Conservation (phyloP, 345 rosid species). For the Sisymbrium altissimum region DNA sequence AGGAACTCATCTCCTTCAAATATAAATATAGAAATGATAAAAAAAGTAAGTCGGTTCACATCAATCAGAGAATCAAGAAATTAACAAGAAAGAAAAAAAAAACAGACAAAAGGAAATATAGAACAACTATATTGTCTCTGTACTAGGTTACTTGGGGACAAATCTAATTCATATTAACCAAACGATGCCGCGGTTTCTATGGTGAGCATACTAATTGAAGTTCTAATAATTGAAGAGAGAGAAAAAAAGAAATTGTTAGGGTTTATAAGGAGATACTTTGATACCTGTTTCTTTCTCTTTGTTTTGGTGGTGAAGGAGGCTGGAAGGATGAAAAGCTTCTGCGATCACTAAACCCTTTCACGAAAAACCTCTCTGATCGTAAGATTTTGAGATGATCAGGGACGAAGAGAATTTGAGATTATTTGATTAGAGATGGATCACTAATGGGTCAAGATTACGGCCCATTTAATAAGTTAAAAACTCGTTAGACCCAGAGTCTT, state of each 20-base stretch:
- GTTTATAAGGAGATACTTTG: neutral
- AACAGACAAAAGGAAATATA: neutral
- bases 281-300: neutral
- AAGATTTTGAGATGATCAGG: neutral
- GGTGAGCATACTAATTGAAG: neutral
- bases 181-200: neutral
- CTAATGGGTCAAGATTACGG: conserved; percentile 11
- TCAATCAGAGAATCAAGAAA: neutral
- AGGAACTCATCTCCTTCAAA: conserved; percentile 24
- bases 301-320: neutral
- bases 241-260: neutral
- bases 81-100: neutral
- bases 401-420: neutral
- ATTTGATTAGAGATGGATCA: neutral
- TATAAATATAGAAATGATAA: no score
- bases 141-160: neutral
- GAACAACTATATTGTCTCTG: neutral
- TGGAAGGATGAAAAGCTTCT: neutral
- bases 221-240: neutral
- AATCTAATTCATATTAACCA: neutral
- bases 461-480: conserved; percentile 10
- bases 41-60: neutral
- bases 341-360: conserved; percentile 3
- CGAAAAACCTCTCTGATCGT: conserved; percentile 8
- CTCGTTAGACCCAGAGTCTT: neutral